Evolutionary conservation across 1,284 basidiomycete species (phyloP), one percentile per base, ranked within the genome.

Genomic region (Calocybe gambosa): DNA sequence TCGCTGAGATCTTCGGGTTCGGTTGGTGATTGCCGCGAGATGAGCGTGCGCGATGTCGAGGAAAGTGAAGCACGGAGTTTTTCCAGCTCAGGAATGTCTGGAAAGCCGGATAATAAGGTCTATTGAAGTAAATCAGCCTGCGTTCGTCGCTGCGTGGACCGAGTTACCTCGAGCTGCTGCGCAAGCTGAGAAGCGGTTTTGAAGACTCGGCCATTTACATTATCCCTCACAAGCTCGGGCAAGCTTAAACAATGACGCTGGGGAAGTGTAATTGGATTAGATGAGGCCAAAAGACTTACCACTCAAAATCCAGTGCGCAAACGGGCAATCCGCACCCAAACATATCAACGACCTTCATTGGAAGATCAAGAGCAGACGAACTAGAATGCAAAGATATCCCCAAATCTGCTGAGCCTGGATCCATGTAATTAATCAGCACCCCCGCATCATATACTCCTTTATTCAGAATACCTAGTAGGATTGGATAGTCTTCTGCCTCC

Each of bases 261-360:
- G 44, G 41, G 21, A 28, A 25, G 50, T 31, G 31, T 41, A 36
- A 46, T 21, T 13, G 10, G 47, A 39, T 45, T 16, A 28, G 36
- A 19, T 31, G 20, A 16, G 25, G 8, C 6, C 8, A 31, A 10
- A 25, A 37, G 26, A 55, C 80, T 26, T 53, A 92, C 91, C 89
- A 96, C 31, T 74, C 70, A 61, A 97, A 99, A 36, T 85, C 75
- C 6, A 93, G 73, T 0, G 96, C 94, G 52, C 94, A 89, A 3
- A 98, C 96, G 0, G 94, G 94, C 43, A 97, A 70, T 1, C 83
- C 86, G 55, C 93, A 98, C 0, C 96, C 96, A 65, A 99, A 96
- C 96, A 99, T 98, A 64, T 99, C 96, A 1, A 99, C 94, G 7
- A 99, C 85, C 66, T 99, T 99, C 96, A 99, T 99, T 1, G 96